Percentiles rank a stretch among this genome's conserved stretches.
phyloP scores from a whole-genome alignment of 1,139 yeast genomes.

The Barnettozyma hawaiiensis region DNA sequence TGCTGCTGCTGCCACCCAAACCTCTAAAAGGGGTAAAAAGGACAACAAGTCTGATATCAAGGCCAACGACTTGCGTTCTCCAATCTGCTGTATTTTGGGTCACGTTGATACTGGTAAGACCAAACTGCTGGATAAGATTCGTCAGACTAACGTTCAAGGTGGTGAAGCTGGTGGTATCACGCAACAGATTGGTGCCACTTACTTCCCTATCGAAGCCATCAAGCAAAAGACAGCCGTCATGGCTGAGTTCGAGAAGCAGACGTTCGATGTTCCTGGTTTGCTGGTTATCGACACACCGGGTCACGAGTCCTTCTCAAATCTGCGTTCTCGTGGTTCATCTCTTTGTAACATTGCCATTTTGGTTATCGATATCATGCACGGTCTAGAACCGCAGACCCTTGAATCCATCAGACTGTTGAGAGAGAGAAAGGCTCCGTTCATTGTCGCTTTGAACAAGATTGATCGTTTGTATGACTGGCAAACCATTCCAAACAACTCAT shows the following conservation, averaged over 20 bases:
- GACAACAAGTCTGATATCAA: constrained; percentile 25
- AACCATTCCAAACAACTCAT: constrained; percentile 80
- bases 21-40: constrained; percentile 22
- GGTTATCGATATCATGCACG: constrained; percentile 98
- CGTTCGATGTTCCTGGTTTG: constrained; percentile 94
- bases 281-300: constrained; percentile 98
- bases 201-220: constrained; percentile 95
- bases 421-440: constrained; percentile 96
- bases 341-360: constrained; percentile 97
- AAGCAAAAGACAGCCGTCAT: constrained; percentile 86
- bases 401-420: constrained; percentile 89
- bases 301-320: constrained; percentile 97
- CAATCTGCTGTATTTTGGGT: constrained; percentile 97
- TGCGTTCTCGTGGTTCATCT: constrained; percentile 98
- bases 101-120: constrained; percentile 99
- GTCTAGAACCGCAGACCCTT: constrained; percentile 93
- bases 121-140: constrained; percentile 88
- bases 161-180: constrained; percentile 99
- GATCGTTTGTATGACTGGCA: constrained; percentile 98
- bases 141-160: constrained; percentile 99
- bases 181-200: constrained; percentile 99
- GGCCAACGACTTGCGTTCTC: constrained; percentile 74
- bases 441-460: constrained; percentile 94
- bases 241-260: constrained; percentile 78
- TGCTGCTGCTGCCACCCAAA: constrained; percentile 21